These are phyloP conservation scores for Avena atlantica DNA, from an alignment of 176 grass and related monocot species.

Conservation along the genomic window DNA sequence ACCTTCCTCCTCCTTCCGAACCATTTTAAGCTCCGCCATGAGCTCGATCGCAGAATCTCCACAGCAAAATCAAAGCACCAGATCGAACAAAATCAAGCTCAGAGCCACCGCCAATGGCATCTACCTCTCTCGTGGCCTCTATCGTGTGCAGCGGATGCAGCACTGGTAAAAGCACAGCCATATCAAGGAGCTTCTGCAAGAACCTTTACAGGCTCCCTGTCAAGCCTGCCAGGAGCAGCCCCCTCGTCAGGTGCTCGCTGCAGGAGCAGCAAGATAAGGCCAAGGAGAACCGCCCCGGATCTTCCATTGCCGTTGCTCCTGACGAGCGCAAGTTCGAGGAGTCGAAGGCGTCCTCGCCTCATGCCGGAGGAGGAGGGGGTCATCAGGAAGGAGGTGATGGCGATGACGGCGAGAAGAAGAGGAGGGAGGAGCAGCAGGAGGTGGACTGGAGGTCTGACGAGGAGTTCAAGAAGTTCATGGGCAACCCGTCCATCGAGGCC, in stretches of 20 bases:
- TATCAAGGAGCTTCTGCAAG: conserved; percentile 36
- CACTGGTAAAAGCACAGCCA: background rate
- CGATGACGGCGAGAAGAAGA: conserved; percentile 17
- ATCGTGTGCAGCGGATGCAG: conserved; percentile 20
- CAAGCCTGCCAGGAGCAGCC: conserved; percentile 18
- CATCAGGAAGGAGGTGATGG: conserved; percentile 14
- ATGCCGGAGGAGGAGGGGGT: conserved; percentile 12
- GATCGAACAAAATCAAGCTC: conserved; percentile 29
- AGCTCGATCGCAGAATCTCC: background rate
- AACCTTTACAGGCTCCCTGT: conserved; percentile 11
- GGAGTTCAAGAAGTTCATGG: conserved; percentile 99
- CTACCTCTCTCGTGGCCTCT: conserved; percentile 45
- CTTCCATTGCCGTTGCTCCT: conserved; percentile 50
- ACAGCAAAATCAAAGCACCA: background rate
- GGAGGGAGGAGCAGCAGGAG: conserved; percentile 80
- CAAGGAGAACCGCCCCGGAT: background rate
- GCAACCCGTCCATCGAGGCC: conserved; percentile 93
- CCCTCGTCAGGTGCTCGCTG: conserved; percentile 49
- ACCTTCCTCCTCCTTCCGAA: conserved; percentile 13
- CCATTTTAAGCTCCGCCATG: conserved; percentile 39
- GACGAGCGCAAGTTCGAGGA: conserved; percentile 29
- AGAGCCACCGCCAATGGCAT: conserved; percentile 49
- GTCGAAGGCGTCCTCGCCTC: background rate
- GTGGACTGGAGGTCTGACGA: conserved; percentile 96
- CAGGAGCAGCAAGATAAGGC: conserved; percentile 64